These are phyloP conservation scores for Brasenia schreberi DNA, from an alignment of 164 flowering plant species.

Conservation along the genomic window DNA sequence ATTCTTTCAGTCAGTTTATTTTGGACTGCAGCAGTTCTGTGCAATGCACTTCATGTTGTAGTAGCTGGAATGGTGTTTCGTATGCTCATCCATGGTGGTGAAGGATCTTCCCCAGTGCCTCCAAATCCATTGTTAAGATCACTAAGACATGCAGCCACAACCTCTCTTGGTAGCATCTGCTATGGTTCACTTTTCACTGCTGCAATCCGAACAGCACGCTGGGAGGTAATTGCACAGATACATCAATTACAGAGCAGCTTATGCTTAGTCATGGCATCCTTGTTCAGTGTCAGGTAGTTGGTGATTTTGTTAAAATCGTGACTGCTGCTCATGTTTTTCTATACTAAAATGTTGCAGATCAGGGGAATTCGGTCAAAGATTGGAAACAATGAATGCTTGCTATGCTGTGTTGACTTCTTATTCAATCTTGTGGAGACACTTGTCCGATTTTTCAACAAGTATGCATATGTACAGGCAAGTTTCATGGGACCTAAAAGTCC, in stretches of 20 bases:
- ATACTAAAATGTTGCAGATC: slow-evolving; percentile 35
- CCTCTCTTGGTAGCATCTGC: slow-evolving; percentile 97
- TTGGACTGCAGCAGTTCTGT: slow-evolving; percentile 98
- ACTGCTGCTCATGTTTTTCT: background rate
- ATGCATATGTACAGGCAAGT: slow-evolving; percentile 93
- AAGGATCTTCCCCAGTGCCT: slow-evolving; percentile 71
- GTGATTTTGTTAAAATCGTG: background rate
- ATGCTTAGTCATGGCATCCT: no score
- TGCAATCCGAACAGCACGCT: slow-evolving; percentile 82
- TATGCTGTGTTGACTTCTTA: slow-evolving; percentile 93
- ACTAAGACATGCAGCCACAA: slow-evolving; percentile 65
- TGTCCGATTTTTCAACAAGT: slow-evolving; percentile 95
- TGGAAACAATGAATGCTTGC: slow-evolving; percentile 91
- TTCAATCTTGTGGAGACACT: slow-evolving; percentile 95
- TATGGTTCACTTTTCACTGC: slow-evolving; percentile 98
- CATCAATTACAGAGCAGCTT: no score
- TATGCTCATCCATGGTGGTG: slow-evolving; percentile 81
- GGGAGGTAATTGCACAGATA: slow-evolving; percentile 53
- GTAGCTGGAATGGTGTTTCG: slow-evolving; percentile 97
- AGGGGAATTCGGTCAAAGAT: slow-evolving; percentile 95
- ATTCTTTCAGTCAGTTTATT: slow-evolving; percentile 91
- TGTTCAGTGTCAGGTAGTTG: background rate
- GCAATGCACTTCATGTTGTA: slow-evolving; percentile 90
- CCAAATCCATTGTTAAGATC: slow-evolving; percentile 56
- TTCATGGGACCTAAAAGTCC: background rate